Evolutionary conservation across 768 basidiomycete species (phyloP).

Genomic region (Phaeotremella fagi): DNA sequence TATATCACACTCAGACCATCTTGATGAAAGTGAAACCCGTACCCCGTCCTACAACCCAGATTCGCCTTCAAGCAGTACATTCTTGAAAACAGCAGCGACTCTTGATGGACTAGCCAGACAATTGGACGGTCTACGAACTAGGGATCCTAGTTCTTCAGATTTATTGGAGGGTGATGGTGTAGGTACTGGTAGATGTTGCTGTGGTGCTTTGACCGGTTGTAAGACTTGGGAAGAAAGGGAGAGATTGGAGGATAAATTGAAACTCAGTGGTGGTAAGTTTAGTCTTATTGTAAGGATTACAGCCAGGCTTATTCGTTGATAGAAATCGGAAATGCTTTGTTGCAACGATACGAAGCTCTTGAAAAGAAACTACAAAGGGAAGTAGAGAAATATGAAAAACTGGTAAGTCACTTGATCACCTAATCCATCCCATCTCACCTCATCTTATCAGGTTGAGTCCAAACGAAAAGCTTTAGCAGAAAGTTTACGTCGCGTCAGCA

Average conservation of each 20-base stretch:
- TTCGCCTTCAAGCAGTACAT: conserved; percentile 29
- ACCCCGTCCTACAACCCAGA: not conserved
- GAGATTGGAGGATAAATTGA: conserved; percentile 68
- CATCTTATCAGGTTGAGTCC: conserved; percentile 21
- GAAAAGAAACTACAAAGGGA: conserved; percentile 32
- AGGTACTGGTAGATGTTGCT: conserved; percentile 41
- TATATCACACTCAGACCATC: not conserved
- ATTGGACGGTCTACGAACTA: conserved; percentile 16
- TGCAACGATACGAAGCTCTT: conserved; percentile 74
- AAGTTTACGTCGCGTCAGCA: conserved; percentile 25
- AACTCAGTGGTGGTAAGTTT: conserved; percentile 76
- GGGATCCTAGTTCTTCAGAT: not conserved
- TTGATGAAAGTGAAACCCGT: not conserved
- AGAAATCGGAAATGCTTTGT: conserved; percentile 87
- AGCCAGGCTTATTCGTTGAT: no score
- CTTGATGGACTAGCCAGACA: conserved; percentile 39
- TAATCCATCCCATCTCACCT: not conserved
- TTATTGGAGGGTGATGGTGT: not conserved
- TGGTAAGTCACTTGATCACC: conserved; percentile 36
- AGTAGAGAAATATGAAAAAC: conserved; percentile 30
- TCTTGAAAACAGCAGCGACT: conserved; percentile 37
- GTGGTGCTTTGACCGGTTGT: conserved; percentile 66
- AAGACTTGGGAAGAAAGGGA: conserved; percentile 64
- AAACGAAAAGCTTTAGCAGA: conserved; percentile 33
- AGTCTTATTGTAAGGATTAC: not conserved